Evolutionary conservation across 257 asterid genomes (phyloP).

Genomic region (Mitragyna speciosa): DNA sequence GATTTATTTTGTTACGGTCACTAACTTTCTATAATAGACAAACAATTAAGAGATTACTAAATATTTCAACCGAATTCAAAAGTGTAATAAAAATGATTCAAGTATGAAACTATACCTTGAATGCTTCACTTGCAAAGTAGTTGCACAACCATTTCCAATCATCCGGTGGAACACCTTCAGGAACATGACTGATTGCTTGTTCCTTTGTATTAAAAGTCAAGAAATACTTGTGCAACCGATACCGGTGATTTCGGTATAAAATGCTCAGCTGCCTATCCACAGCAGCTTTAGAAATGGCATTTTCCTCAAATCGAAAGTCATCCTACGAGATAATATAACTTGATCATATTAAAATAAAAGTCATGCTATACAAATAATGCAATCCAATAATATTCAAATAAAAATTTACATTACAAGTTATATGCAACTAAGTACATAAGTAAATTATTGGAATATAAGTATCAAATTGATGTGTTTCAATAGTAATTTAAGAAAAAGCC

Average conservation of each 20-base stretch:
- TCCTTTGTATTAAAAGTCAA: neutral
- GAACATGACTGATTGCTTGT: neutral
- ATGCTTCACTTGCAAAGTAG: neutral
- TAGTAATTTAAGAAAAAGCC: no score
- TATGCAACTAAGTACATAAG: neutral
- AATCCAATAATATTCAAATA: no score
- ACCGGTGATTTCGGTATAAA: neutral
- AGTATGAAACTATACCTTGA: neutral
- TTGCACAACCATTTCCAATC: neutral
- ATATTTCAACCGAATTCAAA: no score
- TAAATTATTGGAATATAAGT: no score
- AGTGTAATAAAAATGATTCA: no score
- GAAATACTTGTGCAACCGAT: neutral
- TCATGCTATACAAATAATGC: no score
- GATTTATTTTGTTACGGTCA: neutral
- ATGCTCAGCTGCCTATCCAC: neutral
- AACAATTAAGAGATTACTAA: no score
- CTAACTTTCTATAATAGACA: neutral
- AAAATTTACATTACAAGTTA: no score
- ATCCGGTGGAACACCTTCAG: neutral
- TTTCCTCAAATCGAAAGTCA: neutral
- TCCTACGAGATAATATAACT: no score
- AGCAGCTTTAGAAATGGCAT: no score
- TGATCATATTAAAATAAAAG: no score
- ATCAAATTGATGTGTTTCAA: no score